Percentiles rank a stretch among this genome's conserved stretches.
Conservation (phyloP, 2,329 filamentous ascomycete genomes). For the Epichloe baconii region DNA sequence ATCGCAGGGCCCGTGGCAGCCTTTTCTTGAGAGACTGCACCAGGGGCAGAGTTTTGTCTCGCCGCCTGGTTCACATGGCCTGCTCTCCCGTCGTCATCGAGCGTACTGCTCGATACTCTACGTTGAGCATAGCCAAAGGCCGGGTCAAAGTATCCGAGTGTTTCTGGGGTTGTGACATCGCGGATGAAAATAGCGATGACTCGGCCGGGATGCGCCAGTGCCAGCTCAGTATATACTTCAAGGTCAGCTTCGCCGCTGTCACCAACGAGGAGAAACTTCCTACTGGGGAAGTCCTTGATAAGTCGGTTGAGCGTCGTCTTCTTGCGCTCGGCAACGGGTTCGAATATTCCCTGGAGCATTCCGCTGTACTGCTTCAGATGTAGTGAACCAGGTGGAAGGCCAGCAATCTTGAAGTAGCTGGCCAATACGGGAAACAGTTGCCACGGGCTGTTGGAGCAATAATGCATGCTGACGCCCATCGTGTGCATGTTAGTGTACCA, state of each 20-base stretch:
- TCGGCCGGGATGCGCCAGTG: slow-evolving; percentile 65
- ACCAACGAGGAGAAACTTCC: slow-evolving; percentile 82
- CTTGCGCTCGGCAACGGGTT: slow-evolving; percentile 91
- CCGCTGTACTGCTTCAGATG: slow-evolving; percentile 94
- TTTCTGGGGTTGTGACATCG: slow-evolving; percentile 75
- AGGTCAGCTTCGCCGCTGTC: slow-evolving; percentile 95
- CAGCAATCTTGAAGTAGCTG: slow-evolving; percentile 68
- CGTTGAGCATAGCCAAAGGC: slow-evolving; percentile 20
- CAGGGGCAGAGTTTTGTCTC: slow-evolving; percentile 16
- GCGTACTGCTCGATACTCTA: slow-evolving; percentile 14
- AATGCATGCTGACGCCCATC: slow-evolving; percentile 81
- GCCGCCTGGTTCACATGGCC: slow-evolving; percentile 7
- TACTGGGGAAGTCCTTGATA: slow-evolving; percentile 74
- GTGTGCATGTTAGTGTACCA: slow-evolving; percentile 73
- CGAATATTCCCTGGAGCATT: slow-evolving; percentile 96
- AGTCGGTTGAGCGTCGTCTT: slow-evolving; percentile 77
- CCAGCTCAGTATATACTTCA: slow-evolving; percentile 94
- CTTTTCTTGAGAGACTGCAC: slow-evolving; percentile 10
- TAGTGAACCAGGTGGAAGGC: slow-evolving; percentile 75
- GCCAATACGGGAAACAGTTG: slow-evolving; percentile 85
- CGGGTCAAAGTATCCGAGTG: slow-evolving; percentile 63
- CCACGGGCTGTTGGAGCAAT: slow-evolving; percentile 99
- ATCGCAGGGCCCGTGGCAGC: slow-evolving; percentile 28
- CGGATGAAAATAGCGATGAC: slow-evolving; percentile 86
- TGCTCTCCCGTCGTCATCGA: slow-evolving; percentile 14